Evolutionary conservation across 257 asterid genomes (phyloP), one percentile per base, ranked within the genome.

Genomic region (Ajuga chamaepitys): DNA sequence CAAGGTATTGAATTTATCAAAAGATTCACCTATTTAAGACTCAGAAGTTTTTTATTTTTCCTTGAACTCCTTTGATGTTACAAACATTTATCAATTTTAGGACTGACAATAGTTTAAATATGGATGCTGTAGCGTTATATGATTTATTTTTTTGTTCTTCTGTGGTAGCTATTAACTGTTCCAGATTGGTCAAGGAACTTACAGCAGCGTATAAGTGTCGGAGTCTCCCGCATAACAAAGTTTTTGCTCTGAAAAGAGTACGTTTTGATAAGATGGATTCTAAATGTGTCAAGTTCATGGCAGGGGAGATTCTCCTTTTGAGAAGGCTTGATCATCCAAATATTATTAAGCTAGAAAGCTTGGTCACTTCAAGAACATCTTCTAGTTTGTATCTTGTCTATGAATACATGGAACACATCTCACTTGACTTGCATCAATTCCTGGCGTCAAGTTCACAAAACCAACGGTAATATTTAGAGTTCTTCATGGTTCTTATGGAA

Each of bases 131-230:
- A 10, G 62, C 12, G 30, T 62, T 62, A 34, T 5, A 24, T 83
- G 75, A 73, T 67, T 41, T 67, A 30, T 70, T 76, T 72, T 76
- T 67, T 66, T 66, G 67, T 71, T 75, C 71, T 80, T 75, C 46
- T 70, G 75, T 81, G 77, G 82, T 80, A 71, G 74, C 59, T 55
- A 74, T 81, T 58, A 30, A 13, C 82, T 74, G 30, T 70, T 85
- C 82, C 94, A 92, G 98, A 92, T 92, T 68, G 98, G 98, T 22
- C 95, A 88, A 84, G 98, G 98, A 69, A 92, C 98, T 65, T 92
- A 92, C 69, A 92, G 98, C 66, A 85, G 90, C 30, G 98, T 91
- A 78, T 77, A 88, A 86, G 71, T 96, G 95, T 37, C 88, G 88
- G 28, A 96, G 89, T 70, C 88, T 89, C 48, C 63, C 53, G 14